Percentiles rank a stretch among this genome's conserved stretches.
Conservation (phyloP, 2,329 filamentous ascomycete genomes). For the Cordyceps farinosa region DNA sequence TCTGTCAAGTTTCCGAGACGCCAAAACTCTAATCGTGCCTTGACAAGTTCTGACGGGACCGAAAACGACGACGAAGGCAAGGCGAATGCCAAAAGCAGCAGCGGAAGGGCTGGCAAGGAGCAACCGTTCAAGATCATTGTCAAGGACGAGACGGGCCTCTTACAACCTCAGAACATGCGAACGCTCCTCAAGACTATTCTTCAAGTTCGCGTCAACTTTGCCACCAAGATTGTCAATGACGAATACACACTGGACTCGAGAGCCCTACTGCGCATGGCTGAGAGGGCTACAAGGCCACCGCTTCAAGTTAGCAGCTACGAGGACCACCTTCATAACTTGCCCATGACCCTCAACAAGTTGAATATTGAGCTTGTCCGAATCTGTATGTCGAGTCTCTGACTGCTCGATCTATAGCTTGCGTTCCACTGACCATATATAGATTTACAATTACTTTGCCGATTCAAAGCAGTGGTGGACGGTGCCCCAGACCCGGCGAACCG, state of each 20-base stretch:
- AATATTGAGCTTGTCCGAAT: constrained; percentile 47
- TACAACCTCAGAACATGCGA: constrained; percentile 26
- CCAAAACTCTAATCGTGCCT: background rate
- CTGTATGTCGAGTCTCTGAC: constrained; percentile 34
- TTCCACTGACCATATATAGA: constrained; percentile 31
- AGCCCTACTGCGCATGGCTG: constrained; percentile 25
- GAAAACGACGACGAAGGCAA: background rate
- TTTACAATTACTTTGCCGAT: constrained; percentile 46
- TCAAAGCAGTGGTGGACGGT: constrained; percentile 49
- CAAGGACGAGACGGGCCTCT: constrained; percentile 16
- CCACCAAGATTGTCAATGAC: constrained; percentile 30
- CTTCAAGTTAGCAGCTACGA: constrained; percentile 27
- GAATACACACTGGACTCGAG: constrained; percentile 30
- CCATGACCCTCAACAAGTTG: constrained; percentile 39
- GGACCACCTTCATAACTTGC: constrained; percentile 39
- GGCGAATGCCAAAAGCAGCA: background rate
- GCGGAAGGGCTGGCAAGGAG: constrained; percentile 1
- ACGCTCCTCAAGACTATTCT: constrained; percentile 30
- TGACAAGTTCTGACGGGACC: background rate
- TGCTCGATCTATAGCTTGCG: background rate
- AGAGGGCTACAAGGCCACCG: constrained; percentile 22
- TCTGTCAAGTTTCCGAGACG: constrained; percentile 11
- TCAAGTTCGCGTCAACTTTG: constrained; percentile 28
- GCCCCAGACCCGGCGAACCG: constrained; percentile 41
- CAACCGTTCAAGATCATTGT: constrained; percentile 17